Percentiles rank a stretch among this genome's conserved stretches.
Evolutionary conservation across 1,139 yeast genomes (phyloP).

Genomic region (Magnusiomyces suaveolens): DNA sequence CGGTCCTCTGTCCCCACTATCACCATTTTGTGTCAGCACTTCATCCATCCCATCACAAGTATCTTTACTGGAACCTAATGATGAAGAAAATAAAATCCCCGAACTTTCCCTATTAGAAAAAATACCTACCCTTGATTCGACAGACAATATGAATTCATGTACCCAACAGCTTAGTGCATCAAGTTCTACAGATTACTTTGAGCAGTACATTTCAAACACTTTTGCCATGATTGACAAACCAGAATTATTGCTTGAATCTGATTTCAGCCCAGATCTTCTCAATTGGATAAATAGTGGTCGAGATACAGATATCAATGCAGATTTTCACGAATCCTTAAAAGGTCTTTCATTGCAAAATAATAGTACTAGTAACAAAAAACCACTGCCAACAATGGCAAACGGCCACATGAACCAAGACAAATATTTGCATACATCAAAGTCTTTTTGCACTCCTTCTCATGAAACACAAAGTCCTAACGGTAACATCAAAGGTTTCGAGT

Average conservation of each 20-base stretch:
- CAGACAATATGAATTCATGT: background rate
- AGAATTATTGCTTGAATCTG: background rate
- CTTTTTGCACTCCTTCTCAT: background rate
- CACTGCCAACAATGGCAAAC: background rate
- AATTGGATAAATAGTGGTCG: background rate
- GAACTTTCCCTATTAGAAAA: background rate
- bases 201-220: background rate
- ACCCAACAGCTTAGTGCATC: background rate
- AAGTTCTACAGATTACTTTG: background rate
- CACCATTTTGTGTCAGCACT: background rate
- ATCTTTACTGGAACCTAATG: background rate
- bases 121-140: background rate
- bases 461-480: background rate
- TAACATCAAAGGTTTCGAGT: background rate
- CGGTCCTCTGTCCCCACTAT: conserved; percentile 3
- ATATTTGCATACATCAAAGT: background rate
- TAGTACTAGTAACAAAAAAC: background rate
- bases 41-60: background rate
- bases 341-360: background rate
- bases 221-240: background rate
- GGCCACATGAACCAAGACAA: background rate
- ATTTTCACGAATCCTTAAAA: background rate
- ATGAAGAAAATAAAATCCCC: background rate
- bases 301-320: background rate
- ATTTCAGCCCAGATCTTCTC: background rate